Evolutionary conservation across 345 rosid species (phyloP), one percentile per base, ranked within the genome.

Genomic region (Populus davidiana): DNA sequence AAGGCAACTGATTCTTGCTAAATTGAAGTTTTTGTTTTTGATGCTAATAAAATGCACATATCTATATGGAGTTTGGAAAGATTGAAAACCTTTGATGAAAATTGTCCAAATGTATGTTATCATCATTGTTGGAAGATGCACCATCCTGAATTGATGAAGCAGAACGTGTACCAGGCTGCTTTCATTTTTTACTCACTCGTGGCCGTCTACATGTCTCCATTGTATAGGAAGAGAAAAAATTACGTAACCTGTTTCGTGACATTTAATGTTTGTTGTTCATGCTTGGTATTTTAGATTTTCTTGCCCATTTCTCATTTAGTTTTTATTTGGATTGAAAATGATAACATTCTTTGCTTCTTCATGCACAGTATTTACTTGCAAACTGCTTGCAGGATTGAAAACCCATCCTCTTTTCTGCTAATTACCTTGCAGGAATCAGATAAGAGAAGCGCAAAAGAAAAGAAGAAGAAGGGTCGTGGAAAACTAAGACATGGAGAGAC

Each of bases 381-480:
- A 64, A 65, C 21, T 70, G 65, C n/a, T 69, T 36, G 59, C 20
- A 6, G 31, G 25, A 74, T 67, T 25, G 27, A 56, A 23, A 50
- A 9, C 64, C 5, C 25, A 43, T 27, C 21, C 54, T 79, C 8
- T 50, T 63, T 33, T 23, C 35, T 49, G 39, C 13, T 5, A 23
- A 73, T 69, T 29, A 36, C 52, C 35, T 71, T 68, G 62, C 80
- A 83, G 85, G 85, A 79, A 72, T 62, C 83, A 29, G 80, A 85
- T 49, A 66, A 33, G 71, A 91, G 79, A 84, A 85, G 82, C 72
- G 68, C 82, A 17, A 86, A 86, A 83, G 89, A 90, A 77, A 92
- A 92, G 89, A 92, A 88, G 86, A 93, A 85, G 88, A 88, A 90
- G 79, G 92, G 91, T 35, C 72, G 85, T 13, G 90, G 85, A 68